Conservation (phyloP, 257 asterid species). For the Solanum tacnaense region DNA sequence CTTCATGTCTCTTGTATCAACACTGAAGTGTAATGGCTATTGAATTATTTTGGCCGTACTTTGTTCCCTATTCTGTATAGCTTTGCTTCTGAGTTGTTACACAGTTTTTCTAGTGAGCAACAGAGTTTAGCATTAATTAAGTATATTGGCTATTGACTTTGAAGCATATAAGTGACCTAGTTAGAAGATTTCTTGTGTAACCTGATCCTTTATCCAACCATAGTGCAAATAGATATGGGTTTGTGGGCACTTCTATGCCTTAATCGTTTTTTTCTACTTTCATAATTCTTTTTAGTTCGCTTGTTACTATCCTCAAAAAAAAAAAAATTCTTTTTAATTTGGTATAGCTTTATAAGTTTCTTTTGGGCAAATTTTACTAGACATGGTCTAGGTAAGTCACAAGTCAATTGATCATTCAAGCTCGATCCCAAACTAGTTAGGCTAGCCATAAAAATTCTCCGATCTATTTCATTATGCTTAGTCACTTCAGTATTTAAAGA, state of each 20-base stretch:
- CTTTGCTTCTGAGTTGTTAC: not conserved
- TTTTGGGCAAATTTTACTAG: not conserved
- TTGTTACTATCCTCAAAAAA: too few relatives aligned
- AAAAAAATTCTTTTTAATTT: not conserved
- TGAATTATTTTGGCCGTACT: not conserved
- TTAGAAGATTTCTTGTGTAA: not conserved
- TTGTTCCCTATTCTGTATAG: not conserved
- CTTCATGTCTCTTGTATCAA: not conserved
- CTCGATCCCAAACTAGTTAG: not conserved
- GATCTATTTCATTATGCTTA: not conserved
- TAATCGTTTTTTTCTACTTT: not conserved
- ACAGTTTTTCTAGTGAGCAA: not conserved
- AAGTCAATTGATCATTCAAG: not conserved
- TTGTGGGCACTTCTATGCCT: not conserved
- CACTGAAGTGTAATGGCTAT: not conserved
- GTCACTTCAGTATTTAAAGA: not conserved
- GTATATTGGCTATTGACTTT: not conserved
- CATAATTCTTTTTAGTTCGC: not conserved
- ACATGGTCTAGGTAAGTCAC: not conserved
- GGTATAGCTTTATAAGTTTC: not conserved
- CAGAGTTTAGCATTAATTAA: not conserved
- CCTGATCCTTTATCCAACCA: not conserved
- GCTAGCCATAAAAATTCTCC: not conserved
- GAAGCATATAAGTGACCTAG: not conserved
- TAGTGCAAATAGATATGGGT: not conserved